phyloP scores from a whole-genome alignment of 768 basidiomycete genomes.

The Tylopilus plumbeoviolaceoides region DNA sequence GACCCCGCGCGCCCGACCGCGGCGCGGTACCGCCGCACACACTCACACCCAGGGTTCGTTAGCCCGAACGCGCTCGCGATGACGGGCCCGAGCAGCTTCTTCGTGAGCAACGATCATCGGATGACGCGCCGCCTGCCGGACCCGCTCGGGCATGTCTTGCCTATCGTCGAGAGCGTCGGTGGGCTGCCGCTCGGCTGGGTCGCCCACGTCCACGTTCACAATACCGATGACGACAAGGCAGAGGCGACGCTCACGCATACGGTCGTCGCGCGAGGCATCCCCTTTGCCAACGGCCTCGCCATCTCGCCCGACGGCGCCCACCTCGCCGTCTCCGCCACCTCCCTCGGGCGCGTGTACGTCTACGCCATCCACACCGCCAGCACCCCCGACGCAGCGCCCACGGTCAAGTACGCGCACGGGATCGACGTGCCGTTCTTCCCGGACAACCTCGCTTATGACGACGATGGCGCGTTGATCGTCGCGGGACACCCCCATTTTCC shows the following conservation, averaged over 20 bases:
- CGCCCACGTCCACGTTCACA: constrained; percentile 47
- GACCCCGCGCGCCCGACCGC: constrained; percentile 39
- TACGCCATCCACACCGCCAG: constrained; percentile 34
- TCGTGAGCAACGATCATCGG: constrained; percentile 69
- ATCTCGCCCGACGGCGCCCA: constrained; percentile 46
- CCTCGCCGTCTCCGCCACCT: constrained; percentile 56
- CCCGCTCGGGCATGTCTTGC: constrained; percentile 44
- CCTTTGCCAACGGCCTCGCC: constrained; percentile 70
- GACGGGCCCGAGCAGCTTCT: constrained; percentile 64
- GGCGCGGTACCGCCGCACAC: constrained; percentile 56
- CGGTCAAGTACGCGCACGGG: constrained; percentile 34
- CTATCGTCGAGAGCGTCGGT: constrained; percentile 52
- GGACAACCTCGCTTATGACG: constrained; percentile 59
- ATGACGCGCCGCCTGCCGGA: constrained; percentile 58
- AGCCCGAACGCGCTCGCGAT: constrained; percentile 66
- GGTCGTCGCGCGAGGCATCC: constrained; percentile 44
- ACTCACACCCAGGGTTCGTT: constrained; percentile 51
- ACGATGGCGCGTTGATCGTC: constrained; percentile 47
- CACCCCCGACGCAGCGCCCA: too few relatives aligned
- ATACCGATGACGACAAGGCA: constrained; percentile 22
- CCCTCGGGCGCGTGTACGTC: constrained; percentile 43
- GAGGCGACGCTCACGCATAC: constrained; percentile 31
- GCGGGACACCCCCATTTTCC: constrained; percentile 67
- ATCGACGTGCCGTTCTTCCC: constrained; percentile 54
- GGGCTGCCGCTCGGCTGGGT: constrained; percentile 59